phyloP scores from a whole-genome alignment of 2,329 filamentous ascomycete species.

The Penicillium sp. region DNA sequence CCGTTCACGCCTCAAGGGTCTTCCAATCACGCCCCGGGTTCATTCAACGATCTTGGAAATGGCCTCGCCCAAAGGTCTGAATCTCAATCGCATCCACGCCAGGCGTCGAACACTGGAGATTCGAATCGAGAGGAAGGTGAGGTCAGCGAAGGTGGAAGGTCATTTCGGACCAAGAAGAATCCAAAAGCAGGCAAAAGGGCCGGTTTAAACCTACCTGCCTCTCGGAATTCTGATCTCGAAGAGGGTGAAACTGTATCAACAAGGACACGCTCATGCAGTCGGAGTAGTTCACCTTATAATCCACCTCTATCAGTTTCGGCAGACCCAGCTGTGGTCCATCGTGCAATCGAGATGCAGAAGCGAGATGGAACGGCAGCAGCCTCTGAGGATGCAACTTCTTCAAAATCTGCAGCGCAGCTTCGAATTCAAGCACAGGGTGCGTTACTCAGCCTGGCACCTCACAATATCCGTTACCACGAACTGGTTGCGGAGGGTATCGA shows the following conservation, averaged over 20 bases:
- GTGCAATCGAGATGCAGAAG: conserved; percentile 12
- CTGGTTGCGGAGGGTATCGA: conserved; percentile 73
- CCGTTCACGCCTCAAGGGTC: conserved; percentile 13
- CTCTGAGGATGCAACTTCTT: background rate
- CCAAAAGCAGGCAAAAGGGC: background rate
- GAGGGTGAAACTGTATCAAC: conserved; percentile 27
- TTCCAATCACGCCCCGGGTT: conserved; percentile 6
- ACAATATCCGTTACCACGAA: conserved; percentile 71
- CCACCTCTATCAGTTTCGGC: conserved; percentile 30
- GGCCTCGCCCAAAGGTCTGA: conserved; percentile 1
- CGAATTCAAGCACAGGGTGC: conserved; percentile 60
- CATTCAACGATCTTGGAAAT: background rate
- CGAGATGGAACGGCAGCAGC: conserved; percentile 1
- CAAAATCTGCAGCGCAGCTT: conserved; percentile 36
- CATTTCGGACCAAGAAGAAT: background rate
- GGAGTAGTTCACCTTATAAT: conserved; percentile 38
- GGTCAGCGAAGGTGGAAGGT: conserved; percentile 59
- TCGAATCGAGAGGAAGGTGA: conserved; percentile 70
- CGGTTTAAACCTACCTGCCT: background rate
- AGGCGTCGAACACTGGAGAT: conserved; percentile 31
- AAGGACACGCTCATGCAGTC: conserved; percentile 19
- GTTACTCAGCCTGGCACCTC: conserved; percentile 58
- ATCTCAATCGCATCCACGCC: conserved; percentile 3
- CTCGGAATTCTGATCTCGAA: conserved; percentile 19
- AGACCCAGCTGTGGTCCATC: conserved; percentile 15